Evolutionary conservation across 2,329 filamentous ascomycete species (phyloP).

Genomic region (Zasmidium angulare): DNA sequence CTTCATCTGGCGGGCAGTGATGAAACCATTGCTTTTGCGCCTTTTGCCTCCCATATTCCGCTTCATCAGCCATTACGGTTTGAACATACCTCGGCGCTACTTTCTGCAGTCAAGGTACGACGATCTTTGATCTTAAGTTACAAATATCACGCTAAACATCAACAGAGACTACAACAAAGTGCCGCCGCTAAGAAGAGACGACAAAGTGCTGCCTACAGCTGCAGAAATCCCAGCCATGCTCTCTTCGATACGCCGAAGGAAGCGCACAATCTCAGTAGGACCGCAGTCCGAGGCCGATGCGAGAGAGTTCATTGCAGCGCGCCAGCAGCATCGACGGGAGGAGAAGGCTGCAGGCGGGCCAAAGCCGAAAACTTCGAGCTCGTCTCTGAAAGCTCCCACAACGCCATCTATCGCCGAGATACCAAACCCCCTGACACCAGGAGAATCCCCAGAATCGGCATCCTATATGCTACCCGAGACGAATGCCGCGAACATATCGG

Average conservation of each 20-base stretch:
- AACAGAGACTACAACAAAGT: constrained; percentile 78
- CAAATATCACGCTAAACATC: neutral
- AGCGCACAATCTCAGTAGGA: constrained; percentile 82
- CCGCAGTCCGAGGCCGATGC: constrained; percentile 95
- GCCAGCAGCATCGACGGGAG: constrained; percentile 67
- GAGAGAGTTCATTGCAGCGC: constrained; percentile 90
- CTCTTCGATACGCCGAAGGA: constrained; percentile 75
- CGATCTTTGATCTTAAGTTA: neutral
- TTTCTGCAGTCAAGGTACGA: constrained; percentile 79
- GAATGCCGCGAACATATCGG: constrained; percentile 25
- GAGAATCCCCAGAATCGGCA: constrained; percentile 10
- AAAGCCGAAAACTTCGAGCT: constrained; percentile 9
- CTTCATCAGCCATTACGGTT: constrained; percentile 73
- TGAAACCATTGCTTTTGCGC: constrained; percentile 79
- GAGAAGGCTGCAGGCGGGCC: constrained; percentile 9
- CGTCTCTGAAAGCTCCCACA: constrained; percentile 7
- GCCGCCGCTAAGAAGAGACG: constrained; percentile 68
- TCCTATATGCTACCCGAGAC: constrained; percentile 14
- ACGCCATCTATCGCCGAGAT: constrained; percentile 2
- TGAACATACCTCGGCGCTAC: constrained; percentile 82
- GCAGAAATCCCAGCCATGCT: constrained; percentile 82
- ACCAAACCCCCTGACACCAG: constrained; percentile 12
- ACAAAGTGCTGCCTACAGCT: constrained; percentile 88
- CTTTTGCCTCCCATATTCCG: constrained; percentile 84
- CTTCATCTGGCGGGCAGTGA: constrained; percentile 84